phyloP scores from a whole-genome alignment of 768 basidiomycete species.

The Naganishia friedmannii region DNA sequence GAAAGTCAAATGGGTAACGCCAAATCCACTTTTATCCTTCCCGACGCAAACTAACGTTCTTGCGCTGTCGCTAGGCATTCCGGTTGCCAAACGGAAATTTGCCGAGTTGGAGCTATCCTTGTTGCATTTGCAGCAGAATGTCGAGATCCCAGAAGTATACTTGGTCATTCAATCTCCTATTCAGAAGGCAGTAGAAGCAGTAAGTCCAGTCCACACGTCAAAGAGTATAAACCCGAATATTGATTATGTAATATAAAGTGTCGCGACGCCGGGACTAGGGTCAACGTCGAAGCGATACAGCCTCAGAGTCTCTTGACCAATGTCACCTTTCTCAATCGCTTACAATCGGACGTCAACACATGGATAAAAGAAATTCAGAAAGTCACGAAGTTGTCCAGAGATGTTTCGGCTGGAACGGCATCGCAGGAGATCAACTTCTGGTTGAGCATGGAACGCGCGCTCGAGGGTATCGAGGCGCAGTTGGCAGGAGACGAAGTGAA shows the following conservation, averaged over 20 bases:
- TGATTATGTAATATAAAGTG: slow-evolving; percentile 37
- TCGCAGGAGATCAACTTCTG: slow-evolving; percentile 99
- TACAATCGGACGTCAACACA: slow-evolving; percentile 88
- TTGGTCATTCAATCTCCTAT: slow-evolving; percentile 87
- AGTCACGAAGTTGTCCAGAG: slow-evolving; percentile 85
- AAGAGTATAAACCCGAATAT: not conserved
- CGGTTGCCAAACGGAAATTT: slow-evolving; percentile 98
- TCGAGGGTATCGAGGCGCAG: slow-evolving; percentile 90
- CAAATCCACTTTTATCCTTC: not conserved
- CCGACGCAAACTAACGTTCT: slow-evolving; percentile 2
- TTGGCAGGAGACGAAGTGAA: slow-evolving; percentile 85
- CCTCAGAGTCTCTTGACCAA: slow-evolving; percentile 75
- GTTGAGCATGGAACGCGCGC: slow-evolving; percentile 86
- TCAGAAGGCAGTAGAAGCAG: slow-evolving; percentile 71
- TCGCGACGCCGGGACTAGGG: slow-evolving; percentile 54
- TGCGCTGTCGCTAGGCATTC: slow-evolving; percentile 62
- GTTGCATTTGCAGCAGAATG: slow-evolving; percentile 94
- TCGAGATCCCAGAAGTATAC: slow-evolving; percentile 96
- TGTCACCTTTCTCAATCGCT: slow-evolving; percentile 83
- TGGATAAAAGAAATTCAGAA: slow-evolving; percentile 99
- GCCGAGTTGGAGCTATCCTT: slow-evolving; percentile 93
- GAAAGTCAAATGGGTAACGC: slow-evolving; percentile 75
- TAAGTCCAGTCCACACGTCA: slow-evolving; percentile 33
- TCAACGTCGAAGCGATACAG: slow-evolving; percentile 71
- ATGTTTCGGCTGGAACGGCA: slow-evolving; percentile 89